Evolutionary conservation across 345 rosid species (phyloP).

Genomic region (Streptanthus diversifolius): DNA sequence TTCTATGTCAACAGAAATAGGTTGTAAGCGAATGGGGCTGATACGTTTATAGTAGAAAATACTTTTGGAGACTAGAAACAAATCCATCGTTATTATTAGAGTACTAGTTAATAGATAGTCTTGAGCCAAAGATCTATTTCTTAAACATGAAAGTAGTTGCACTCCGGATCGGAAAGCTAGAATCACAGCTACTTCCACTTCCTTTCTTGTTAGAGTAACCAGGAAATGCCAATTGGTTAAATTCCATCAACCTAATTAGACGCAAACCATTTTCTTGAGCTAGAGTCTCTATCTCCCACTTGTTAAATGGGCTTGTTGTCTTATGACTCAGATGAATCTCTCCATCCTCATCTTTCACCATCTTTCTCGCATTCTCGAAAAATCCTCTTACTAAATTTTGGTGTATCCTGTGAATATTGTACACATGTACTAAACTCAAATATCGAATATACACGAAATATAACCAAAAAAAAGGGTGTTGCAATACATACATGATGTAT

Average conservation of each 20-base stretch:
- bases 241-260: neutral
- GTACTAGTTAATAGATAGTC: neutral
- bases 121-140: neutral
- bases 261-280: slow-evolving; percentile 1
- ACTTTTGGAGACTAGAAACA: neutral
- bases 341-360: neutral
- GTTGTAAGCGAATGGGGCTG: neutral
- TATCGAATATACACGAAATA: neutral
- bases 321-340: slow-evolving; percentile 3
- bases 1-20: no score
- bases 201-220: neutral
- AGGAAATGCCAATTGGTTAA: neutral
- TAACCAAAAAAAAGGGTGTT: neutral
- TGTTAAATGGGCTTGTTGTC: neutral
- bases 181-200: neutral
- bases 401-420: neutral
- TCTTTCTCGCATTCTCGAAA: neutral
- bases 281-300: neutral
- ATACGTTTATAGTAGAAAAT: neutral
- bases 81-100: neutral
- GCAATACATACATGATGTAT: neutral
- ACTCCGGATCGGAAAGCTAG: neutral
- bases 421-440: neutral
- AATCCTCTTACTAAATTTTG: neutral
- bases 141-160: neutral